Evolutionary conservation across 371 early-diverging fungal genomes (phyloP), one percentile per base, ranked within the genome.

Genomic region (Lichtheimia ornata): DNA sequence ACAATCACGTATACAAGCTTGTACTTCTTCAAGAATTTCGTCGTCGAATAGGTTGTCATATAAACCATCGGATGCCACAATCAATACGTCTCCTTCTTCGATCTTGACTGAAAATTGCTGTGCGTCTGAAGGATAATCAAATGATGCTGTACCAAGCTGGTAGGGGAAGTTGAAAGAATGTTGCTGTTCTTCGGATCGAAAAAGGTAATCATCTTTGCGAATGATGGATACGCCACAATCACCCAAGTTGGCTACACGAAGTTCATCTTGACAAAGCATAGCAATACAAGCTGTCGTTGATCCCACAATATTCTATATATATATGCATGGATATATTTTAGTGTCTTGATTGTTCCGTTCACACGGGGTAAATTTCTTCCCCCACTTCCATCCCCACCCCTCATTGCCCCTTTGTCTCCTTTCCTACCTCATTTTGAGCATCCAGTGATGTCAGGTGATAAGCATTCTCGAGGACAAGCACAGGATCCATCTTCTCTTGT

Each of bases 191-290:
- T 96, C 95, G 28, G 90, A 94, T 56, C 95, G 86, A 71, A 96
- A 96, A 7, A 95, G 81, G 69, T 90, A 84, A 58, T 91, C 88
- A 55, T 88, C 86, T 53, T 85, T 79, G 22, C 97, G 89, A 53
- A 96, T 88, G 5, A 97, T 78, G 50, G 88, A 80, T 50, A 96
- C 75, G 2, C 94, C 94, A 70, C 94, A 94, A 73, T 97, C 97
- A 30, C 97, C 97, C 35, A 97, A 74, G 62, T 95, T 95, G 1
- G 94, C 91, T 50, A 97, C 87, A 0, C 94, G 85, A 30, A 97
- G 78, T 72, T 95, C 95, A 63, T 95, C 91, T 62, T 93, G 87
- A 30, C 93, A 79, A 60, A 97, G 75, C n/a, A 96, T 76, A 14
- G 86, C 93, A 56, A 95, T 71, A 67, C 92, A 85, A 0, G 94